A percentile compares a stretch with the other conserved stretches of the same genome.
Evolutionary conservation across 140 eudicot species (phyloP).

Genomic region (Erigeron philadelphicus): DNA sequence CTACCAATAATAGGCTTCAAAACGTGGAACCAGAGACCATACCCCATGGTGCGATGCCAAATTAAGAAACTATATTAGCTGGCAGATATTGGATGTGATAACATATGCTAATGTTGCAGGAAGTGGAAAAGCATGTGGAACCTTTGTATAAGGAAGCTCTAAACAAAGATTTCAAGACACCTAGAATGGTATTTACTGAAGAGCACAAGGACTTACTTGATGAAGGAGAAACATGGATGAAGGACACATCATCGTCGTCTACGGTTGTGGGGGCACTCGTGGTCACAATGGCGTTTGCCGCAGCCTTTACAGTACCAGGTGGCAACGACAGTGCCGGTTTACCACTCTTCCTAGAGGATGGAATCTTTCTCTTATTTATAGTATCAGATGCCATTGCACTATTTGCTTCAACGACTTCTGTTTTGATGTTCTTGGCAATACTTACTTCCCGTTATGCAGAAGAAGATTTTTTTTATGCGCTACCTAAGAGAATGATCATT

Average conservation of each 20-base stretch:
- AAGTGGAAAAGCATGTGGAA: conserved; percentile 28
- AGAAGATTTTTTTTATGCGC: conserved; percentile 33
- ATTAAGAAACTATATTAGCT: neutral
- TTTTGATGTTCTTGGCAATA: conserved; percentile 31
- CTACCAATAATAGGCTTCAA: neutral
- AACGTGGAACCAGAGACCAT: neutral
- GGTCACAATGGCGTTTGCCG: conserved; percentile 32
- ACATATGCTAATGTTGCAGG: conserved; percentile 19
- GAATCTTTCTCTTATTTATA: conserved; percentile 20
- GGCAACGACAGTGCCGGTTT: conserved; percentile 23
- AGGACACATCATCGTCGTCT: conserved; percentile 30
- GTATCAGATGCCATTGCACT: conserved; percentile 29
- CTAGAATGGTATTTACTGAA: conserved; percentile 32
- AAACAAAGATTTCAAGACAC: conserved; percentile 31
- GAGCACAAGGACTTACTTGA: conserved; percentile 30
- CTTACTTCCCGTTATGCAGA: conserved; percentile 33
- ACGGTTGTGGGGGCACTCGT: conserved; percentile 18
- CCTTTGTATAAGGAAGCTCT: conserved; percentile 26
- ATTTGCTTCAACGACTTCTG: conserved; percentile 28
- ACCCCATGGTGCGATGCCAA: neutral
- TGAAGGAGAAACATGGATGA: conserved; percentile 35
- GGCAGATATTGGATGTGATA: neutral
- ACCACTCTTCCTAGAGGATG: conserved; percentile 17
- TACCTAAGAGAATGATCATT: conserved; percentile 32
- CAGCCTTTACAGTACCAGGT: conserved; percentile 34